Percentiles rank a stretch among this genome's conserved stretches.
phyloP scores from a whole-genome alignment of 2,329 filamentous ascomycete genomes.

The Diaporthe australafricana region DNA sequence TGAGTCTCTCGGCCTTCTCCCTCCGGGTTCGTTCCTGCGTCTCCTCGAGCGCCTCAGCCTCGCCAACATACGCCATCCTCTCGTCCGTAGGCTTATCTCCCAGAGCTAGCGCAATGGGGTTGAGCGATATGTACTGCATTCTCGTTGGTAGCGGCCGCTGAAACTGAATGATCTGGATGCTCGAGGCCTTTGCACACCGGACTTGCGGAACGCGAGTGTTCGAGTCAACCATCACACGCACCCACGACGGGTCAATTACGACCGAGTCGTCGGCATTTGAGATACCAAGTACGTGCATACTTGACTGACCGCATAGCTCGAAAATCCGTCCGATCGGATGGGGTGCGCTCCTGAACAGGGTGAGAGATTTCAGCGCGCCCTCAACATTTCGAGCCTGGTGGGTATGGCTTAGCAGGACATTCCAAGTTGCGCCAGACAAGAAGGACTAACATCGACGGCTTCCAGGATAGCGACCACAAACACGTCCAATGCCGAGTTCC shows the following conservation, averaged over 20 bases:
- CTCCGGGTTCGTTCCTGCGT: conserved; percentile 69
- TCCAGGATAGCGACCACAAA: conserved; percentile 91
- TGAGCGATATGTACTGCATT: conserved; percentile 97
- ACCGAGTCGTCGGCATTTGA: conserved; percentile 72
- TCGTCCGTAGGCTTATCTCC: conserved; percentile 71
- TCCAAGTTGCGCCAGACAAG: neutral
- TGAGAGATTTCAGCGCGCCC: conserved; percentile 84
- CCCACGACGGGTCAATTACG: conserved; percentile 75
- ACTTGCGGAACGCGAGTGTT: conserved; percentile 74
- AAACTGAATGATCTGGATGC: conserved; percentile 89
- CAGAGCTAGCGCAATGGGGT: conserved; percentile 88
- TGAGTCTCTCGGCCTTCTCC: conserved; percentile 72
- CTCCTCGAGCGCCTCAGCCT: conserved; percentile 80
- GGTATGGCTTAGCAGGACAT: conserved; percentile 44
- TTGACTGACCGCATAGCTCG: conserved; percentile 83
- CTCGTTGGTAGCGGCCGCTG: conserved; percentile 84
- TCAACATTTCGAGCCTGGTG: conserved; percentile 83
- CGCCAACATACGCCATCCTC: conserved; percentile 52
- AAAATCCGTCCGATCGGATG: conserved; percentile 86
- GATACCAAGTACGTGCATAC: conserved; percentile 87
- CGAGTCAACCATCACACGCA: conserved; percentile 69
- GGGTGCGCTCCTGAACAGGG: conserved; percentile 83
- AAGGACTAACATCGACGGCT: conserved; percentile 81
- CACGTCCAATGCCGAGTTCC: conserved; percentile 90
- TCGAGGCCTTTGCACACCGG: conserved; percentile 76